A percentile compares a stretch with the other conserved stretches of the same genome.
Evolutionary conservation across 768 basidiomycete species (phyloP).

Genomic region (Tubosaeta brunneosetosa): DNA sequence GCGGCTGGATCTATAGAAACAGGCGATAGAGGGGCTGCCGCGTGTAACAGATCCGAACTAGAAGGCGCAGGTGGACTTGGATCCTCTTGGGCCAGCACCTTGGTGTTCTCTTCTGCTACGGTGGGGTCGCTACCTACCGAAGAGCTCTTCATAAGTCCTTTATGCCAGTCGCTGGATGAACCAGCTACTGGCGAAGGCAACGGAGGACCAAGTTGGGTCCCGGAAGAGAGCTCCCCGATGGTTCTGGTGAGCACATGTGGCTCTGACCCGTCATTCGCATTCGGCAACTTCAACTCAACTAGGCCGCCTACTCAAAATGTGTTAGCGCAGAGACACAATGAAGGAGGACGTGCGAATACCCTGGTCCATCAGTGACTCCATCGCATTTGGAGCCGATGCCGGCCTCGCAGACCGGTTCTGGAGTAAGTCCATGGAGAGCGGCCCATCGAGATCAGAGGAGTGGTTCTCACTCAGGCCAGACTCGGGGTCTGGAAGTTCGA

Average conservation of each 20-base stretch:
- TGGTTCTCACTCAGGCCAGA: conserved; percentile 19
- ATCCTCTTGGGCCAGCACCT: background rate
- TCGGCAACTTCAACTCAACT: conserved; percentile 50
- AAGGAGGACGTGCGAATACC: conserved; percentile 29
- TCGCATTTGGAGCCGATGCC: conserved; percentile 33
- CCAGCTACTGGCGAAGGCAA: conserved; percentile 10
- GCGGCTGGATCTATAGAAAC: conserved; percentile 6
- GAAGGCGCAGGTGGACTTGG: conserved; percentile 1
- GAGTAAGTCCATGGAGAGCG: conserved; percentile 24
- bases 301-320: conserved; percentile 41
- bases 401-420: conserved; percentile 11
- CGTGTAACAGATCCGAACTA: conserved; percentile 1
- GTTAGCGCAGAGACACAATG: background rate
- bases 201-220: conserved; percentile 28
- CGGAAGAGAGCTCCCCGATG: conserved; percentile 39
- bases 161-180: background rate
- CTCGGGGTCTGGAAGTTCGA: conserved; percentile 27
- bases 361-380: conserved; percentile 67
- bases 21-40: conserved; percentile 1
- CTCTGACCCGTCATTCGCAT: conserved; percentile 28
- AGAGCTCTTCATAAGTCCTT: background rate
- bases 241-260: conserved; percentile 39
- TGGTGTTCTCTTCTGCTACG: conserved; percentile 5
- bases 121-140: conserved; percentile 1
- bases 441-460: conserved; percentile 21